Evolutionary conservation across 2,329 filamentous ascomycete species (phyloP).

Genomic region (Colletotrichum eremochloae): DNA sequence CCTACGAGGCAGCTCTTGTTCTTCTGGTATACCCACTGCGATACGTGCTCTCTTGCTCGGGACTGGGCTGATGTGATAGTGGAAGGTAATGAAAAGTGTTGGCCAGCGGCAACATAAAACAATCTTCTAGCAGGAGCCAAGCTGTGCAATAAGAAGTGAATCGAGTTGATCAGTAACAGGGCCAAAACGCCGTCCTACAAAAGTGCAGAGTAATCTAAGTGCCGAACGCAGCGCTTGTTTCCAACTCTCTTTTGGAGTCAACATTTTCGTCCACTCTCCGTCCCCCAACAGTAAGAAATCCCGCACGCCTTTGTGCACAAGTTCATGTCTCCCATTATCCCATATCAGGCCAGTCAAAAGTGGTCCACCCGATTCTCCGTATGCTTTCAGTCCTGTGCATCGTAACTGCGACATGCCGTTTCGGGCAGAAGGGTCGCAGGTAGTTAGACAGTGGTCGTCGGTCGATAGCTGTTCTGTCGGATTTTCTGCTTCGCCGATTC

Average conservation of each 20-base stretch:
- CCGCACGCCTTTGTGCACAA: slow-evolving; percentile 32
- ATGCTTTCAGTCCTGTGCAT: slow-evolving; percentile 24
- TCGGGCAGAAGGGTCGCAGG: slow-evolving; percentile 6
- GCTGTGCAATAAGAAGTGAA: not conserved
- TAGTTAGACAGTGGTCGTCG: slow-evolving; percentile 23
- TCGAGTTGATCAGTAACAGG: slow-evolving; percentile 17
- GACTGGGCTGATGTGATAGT: not conserved
- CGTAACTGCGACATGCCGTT: slow-evolving; percentile 25
- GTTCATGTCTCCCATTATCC: slow-evolving; percentile 35
- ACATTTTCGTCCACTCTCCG: not conserved
- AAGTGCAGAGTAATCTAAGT: slow-evolving; percentile 13
- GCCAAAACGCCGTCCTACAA: slow-evolving; percentile 15
- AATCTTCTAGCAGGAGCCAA: not conserved
- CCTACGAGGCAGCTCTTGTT: not conserved
- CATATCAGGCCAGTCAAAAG: slow-evolving; percentile 19
- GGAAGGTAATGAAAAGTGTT: not conserved
- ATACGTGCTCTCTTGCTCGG: not conserved
- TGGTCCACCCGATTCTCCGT: not conserved
- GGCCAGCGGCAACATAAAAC: not conserved
- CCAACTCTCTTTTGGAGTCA: slow-evolving; percentile 2
- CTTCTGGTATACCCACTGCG: not conserved
- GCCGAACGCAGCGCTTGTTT: slow-evolving; percentile 11
- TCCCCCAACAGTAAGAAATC: slow-evolving; percentile 11
- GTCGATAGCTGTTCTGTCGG: slow-evolving; percentile 4
- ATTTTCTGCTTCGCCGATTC: slow-evolving; percentile 14